Evolutionary conservation across 768 basidiomycete species (phyloP), one percentile per base, ranked within the genome.

Genomic region (Boletus huronensis): DNA sequence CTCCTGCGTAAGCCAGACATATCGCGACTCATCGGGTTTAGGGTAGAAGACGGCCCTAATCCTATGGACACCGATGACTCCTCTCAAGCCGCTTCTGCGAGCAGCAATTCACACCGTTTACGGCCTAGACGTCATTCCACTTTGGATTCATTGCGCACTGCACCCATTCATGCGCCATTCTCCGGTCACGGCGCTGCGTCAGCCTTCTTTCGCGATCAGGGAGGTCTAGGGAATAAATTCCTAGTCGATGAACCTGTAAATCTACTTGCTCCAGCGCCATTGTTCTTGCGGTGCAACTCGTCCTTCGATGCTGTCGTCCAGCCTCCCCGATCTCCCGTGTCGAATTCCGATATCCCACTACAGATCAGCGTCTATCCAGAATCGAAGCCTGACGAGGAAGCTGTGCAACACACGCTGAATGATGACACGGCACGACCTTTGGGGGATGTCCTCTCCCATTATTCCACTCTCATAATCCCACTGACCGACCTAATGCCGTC

Each of bases 41-140:
- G 56, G 58, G 53, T 42, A 43, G 61, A 63, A 38, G 60, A 58
- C 55, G 51, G 58, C 36, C 59, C 62, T 36, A 67, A 40, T 56
- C 59, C 62, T 35, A 67, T 62, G 56, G 70, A 72, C 19, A 51
- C 69, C 35, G 70, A 70, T 53, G 69, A 67, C 48, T 64, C 65
- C 11, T 72, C 69, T 25, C 68, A 64, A 50, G 69, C 66, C 19
- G 64, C 61, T 32, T 61, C 63, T 10, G 34, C 61, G 23, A 68
- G 65, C 25, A 54, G 61, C 25, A 68, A 58, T 46, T 61, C 69
- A 4, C 59, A 58, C 49, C 35, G 26, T 14, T 38, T 59, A 17
- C 66, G 56, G 38, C 59, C 54, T 26, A 58, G 64, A 53, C 63
- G 65, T 6, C 46, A 58, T 36, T 69, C 69, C n/a, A 36, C 63